These are phyloP conservation scores for Populus alba DNA, from an alignment of 345 rosid genomes.

Conservation along the genomic window DNA sequence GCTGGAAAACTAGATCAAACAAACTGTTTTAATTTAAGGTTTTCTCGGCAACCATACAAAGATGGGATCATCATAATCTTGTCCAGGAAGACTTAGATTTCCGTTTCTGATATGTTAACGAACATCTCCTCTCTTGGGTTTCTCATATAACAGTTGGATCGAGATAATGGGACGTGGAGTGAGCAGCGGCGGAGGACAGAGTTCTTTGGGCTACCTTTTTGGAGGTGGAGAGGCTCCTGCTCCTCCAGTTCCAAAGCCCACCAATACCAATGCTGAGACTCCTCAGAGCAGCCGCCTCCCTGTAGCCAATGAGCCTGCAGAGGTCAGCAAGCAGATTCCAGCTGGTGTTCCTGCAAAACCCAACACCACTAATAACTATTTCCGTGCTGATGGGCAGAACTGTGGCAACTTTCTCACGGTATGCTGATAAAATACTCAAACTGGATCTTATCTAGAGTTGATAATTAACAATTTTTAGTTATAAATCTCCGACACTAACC, in stretches of 20 bases:
- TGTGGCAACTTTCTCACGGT: slow-evolving; percentile 75
- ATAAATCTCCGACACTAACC: too few species aligned
- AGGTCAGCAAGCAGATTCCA: slow-evolving; percentile 44
- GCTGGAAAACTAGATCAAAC: not conserved
- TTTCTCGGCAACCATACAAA: not conserved
- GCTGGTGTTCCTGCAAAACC: slow-evolving; percentile 51
- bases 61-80: too few species aligned
- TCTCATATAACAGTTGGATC: not conserved
- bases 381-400: slow-evolving; percentile 72
- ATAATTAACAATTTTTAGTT: too few species aligned
- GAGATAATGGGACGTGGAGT: slow-evolving; percentile 75
- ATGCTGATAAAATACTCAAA: not conserved
- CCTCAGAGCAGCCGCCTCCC: slow-evolving; percentile 27
- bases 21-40: not conserved
- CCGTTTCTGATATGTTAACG: not conserved
- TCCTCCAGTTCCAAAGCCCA: slow-evolving; percentile 12
- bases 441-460: too few species aligned
- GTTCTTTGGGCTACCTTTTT: slow-evolving; percentile 80
- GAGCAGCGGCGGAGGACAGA: slow-evolving; percentile 83
- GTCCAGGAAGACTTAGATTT: not conserved
- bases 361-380: slow-evolving; percentile 58
- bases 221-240: slow-evolving; percentile 66
- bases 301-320: slow-evolving; percentile 28
- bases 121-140: too few species aligned
- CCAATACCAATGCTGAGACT: slow-evolving; percentile 23